Conservation (phyloP, 345 rosid species). For the Conringia planisiliqua region DNA sequence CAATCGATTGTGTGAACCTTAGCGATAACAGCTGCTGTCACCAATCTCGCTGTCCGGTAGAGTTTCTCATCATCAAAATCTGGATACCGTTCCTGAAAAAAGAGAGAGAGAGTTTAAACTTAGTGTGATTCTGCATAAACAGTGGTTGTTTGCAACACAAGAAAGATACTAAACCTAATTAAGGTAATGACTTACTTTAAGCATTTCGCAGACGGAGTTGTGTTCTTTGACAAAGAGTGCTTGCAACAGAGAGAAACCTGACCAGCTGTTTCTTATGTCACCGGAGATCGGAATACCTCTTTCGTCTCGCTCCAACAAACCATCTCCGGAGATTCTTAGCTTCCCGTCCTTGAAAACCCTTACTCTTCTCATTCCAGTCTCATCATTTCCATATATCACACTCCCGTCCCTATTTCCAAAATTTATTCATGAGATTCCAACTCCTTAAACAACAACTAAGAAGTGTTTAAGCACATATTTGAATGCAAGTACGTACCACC, state of each 20-base stretch:
- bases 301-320: slow-evolving; percentile 53
- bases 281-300: slow-evolving; percentile 69
- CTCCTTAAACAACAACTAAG: background rate
- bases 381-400: slow-evolving; percentile 70
- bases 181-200: slow-evolving; percentile 40
- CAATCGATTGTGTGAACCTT: slow-evolving; percentile 86
- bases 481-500: slow-evolving; percentile 54
- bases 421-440: background rate
- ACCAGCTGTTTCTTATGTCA: slow-evolving; percentile 77
- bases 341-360: slow-evolving; percentile 73
- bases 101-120: background rate
- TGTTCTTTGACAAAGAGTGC: slow-evolving; percentile 74
- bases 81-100: slow-evolving; percentile 42
- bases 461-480: background rate
- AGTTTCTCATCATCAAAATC: slow-evolving; percentile 67
- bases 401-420: slow-evolving; percentile 64
- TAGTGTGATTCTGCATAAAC: background rate
- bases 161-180: background rate
- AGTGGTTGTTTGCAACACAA: slow-evolving; percentile 9
- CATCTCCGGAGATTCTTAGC: slow-evolving; percentile 50
- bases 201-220: slow-evolving; percentile 62
- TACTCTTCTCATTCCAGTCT: slow-evolving; percentile 58
- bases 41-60: slow-evolving; percentile 58
- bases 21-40: slow-evolving; percentile 78
- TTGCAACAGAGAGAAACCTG: slow-evolving; percentile 68